Evolutionary conservation across 176 grass and related monocot genomes (phyloP), one percentile per base, ranked within the genome.

Genomic region (Eragrostis nindensis): DNA sequence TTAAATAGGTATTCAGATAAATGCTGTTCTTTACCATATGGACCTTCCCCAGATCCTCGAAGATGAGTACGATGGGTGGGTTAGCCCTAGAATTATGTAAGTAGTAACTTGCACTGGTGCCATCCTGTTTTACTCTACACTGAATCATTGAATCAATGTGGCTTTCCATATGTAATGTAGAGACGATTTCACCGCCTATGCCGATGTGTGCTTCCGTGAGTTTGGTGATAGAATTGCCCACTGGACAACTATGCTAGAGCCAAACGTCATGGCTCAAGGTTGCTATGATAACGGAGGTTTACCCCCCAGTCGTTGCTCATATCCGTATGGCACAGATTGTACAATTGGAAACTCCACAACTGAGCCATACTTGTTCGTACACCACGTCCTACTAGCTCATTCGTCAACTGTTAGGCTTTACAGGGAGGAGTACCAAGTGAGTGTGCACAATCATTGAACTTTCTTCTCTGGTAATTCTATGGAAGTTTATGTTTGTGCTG

Each of bases 61-160:
- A 77, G 87, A 96, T 2, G 82, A 96, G 49, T 96, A 96, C 30
- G 75, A 75, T 81, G 90, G 93, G 71, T 90, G 93, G 93, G 50
- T 92, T 64, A 92, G 84, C 78, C 79, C 79, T 8, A 88, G 63
- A 69, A 81, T 92, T 41, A 56, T 88, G 87, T 92, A 75, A 86
- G 70, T 15, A 21, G 3, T 32, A 32, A 21, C 57, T 36, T 77
- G 7, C 22, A 9, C 26, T 21, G 47, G 42, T 5, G 12, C 13
- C 13, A 26, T 75, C n/a, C 53, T 75, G 38, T 60, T 36, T 24
- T n/a, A 46, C 11, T 45, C 42, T 44, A 25, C 5, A 46, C 41
- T 24, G 41, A 46, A 45, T 43, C 5, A 46, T 21, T 24, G 41
- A 46, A 45, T 43, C 19, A 75, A 40, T 32, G 59, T 36, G 32